Evolutionary conservation across 352 stramenopile genomes (phyloP).

Genomic region (Globisporangium abappressorium): DNA sequence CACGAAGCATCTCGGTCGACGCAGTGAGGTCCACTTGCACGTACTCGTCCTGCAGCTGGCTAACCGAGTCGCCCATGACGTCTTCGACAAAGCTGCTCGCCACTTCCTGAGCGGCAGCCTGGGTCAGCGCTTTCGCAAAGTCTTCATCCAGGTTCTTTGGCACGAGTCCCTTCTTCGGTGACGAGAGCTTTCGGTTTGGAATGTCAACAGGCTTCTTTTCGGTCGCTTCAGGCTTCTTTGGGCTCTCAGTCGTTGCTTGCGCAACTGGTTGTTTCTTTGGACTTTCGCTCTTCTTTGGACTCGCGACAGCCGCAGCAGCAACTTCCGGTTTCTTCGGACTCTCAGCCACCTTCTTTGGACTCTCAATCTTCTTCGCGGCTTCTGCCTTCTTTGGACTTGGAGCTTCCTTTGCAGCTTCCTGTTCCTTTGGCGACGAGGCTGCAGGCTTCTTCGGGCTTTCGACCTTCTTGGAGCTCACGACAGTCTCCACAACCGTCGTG

Average conservation of each 20-base stretch:
- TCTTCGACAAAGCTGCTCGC: conserved; percentile 41
- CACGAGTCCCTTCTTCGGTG: conserved; percentile 20
- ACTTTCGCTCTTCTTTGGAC: conserved; percentile 6
- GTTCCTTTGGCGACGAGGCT: conserved; percentile 6
- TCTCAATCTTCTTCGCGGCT: conserved; percentile 12
- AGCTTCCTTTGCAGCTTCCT: conserved; percentile 19
- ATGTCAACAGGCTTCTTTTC: conserved; percentile 1
- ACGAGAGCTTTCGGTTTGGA: neutral
- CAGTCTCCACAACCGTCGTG: neutral
- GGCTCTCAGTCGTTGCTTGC: conserved; percentile 6
- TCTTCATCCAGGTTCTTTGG: conserved; percentile 29
- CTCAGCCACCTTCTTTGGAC: conserved; percentile 11
- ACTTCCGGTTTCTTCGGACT: conserved; percentile 11
- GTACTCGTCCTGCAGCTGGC: conserved; percentile 58
- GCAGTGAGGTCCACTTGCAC: conserved; percentile 65
- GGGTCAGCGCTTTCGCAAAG: conserved; percentile 18
- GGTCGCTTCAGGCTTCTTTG: conserved; percentile 11
- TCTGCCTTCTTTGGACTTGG: conserved; percentile 15
- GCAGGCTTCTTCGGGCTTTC: conserved; percentile 15
- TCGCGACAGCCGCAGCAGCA: neutral
- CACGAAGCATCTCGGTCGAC: conserved; percentile 35
- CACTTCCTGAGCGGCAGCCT: conserved; percentile 32
- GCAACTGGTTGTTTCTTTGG: neutral
- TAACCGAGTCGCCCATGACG: conserved; percentile 41
- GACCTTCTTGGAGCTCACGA: conserved; percentile 9